Conservation (phyloP, 176 grass and related monocot species). For the Rhynchospora pubera region DNA sequence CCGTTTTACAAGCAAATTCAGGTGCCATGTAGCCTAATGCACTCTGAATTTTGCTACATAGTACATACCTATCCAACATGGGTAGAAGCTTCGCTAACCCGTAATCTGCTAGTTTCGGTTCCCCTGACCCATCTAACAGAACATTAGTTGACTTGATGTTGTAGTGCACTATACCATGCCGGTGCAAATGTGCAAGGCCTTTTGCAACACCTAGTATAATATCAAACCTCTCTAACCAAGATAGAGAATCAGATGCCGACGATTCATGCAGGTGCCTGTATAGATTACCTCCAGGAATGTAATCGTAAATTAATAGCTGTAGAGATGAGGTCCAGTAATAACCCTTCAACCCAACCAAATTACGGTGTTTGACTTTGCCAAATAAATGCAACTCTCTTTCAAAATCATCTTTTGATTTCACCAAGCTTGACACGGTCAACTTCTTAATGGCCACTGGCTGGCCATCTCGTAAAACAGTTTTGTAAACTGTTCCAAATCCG, state of each 20-base stretch:
- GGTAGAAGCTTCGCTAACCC: constrained; percentile 86
- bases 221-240: constrained; percentile 90
- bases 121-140: constrained; percentile 60
- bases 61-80: constrained; percentile 77
- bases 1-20: constrained; percentile 78
- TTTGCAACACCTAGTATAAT: constrained; percentile 76
- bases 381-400: constrained; percentile 71
- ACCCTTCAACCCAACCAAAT: constrained; percentile 68
- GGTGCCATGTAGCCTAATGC: constrained; percentile 99
- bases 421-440: constrained; percentile 85
- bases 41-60: constrained; percentile 95
- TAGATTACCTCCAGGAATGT: constrained; percentile 69
- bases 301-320: constrained; percentile 93
- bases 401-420: constrained; percentile 87
- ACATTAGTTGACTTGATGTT: constrained; percentile 95
- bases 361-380: constrained; percentile 67
- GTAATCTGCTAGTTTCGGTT: constrained; percentile 67
- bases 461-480: constrained; percentile 67
- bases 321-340: constrained; percentile 95
- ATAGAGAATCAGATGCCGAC: constrained; percentile 36
- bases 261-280: constrained; percentile 71
- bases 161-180: constrained; percentile 68
- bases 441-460: constrained; percentile 93
- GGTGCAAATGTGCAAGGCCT: constrained; percentile 71
- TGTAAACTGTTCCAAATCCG: constrained; percentile 92